Percentiles rank a stretch among this genome's conserved stretches.
phyloP scores from a whole-genome alignment of 2,329 filamentous ascomycete genomes.

The Clonostachys rosea region DNA sequence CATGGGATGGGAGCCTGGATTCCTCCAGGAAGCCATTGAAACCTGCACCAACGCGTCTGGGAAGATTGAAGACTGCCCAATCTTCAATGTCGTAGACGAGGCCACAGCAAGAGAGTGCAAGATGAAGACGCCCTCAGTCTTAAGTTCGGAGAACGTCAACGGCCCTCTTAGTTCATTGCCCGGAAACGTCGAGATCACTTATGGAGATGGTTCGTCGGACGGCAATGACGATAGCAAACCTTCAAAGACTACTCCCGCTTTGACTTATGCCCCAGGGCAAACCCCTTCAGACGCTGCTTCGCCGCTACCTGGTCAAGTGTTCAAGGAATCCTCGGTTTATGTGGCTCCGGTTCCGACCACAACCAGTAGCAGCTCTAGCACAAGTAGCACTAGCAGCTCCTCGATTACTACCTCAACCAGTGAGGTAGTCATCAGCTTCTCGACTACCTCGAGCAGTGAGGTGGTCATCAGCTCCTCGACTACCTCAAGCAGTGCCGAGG shows the following conservation, averaged over 20 bases:
- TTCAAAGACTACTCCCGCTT: conserved; percentile 6
- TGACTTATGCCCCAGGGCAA: conserved; percentile 29
- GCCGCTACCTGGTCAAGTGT: conserved; percentile 35
- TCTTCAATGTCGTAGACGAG: conserved; percentile 70
- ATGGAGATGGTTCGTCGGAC: conserved; percentile 12
- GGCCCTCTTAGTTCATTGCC: conserved; percentile 30
- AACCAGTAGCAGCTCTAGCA: background rate
- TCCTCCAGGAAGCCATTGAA: conserved; percentile 69
- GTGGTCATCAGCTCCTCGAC: too few species aligned
- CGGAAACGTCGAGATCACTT: conserved; percentile 49
- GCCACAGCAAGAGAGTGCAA: conserved; percentile 53
- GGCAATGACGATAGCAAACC: conserved; percentile 2
- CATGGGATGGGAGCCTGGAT: conserved; percentile 66
- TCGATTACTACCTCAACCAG: background rate
- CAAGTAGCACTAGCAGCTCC: conserved; percentile 2
- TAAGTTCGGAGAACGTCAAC: conserved; percentile 44
- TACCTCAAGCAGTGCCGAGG: background rate
- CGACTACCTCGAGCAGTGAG: background rate
- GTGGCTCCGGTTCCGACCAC: conserved; percentile 9
- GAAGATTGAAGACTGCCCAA: conserved; percentile 63
- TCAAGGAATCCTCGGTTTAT: conserved; percentile 23
- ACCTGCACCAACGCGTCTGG: conserved; percentile 71
- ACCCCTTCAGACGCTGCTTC: conserved; percentile 20
- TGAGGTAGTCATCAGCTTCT: too few species aligned
- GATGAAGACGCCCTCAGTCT: conserved; percentile 49